Conservation (phyloP, 2,329 filamentous ascomycete genomes). For the Apiospora hydei region DNA sequence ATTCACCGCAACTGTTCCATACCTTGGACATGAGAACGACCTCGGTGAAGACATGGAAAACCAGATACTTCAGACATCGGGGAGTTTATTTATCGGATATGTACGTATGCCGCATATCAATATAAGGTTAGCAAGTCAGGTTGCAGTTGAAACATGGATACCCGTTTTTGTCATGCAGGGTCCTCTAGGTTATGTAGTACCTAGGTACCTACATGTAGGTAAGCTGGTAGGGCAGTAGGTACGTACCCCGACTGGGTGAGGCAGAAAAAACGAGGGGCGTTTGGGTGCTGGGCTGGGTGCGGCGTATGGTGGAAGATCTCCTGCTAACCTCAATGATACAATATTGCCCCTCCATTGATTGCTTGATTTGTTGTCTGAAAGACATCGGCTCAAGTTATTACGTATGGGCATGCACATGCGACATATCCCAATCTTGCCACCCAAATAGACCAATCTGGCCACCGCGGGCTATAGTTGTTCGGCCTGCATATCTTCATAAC, state of each 20-base stretch:
- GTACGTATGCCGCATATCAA: background rate
- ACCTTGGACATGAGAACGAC: background rate
- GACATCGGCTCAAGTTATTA: slow-evolving; percentile 7
- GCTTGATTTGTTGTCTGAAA: background rate
- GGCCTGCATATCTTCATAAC: background rate
- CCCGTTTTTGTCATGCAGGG: background rate
- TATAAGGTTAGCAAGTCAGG: background rate
- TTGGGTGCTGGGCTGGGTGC: background rate
- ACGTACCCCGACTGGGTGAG: background rate
- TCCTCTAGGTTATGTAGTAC: background rate
- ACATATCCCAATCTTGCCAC: slow-evolving; percentile 16
- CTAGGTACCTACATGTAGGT: background rate
- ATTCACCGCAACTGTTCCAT: background rate
- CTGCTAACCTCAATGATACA: background rate
- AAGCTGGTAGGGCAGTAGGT: background rate
- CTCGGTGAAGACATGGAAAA: no score
- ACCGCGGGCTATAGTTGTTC: background rate
- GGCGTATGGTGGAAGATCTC: slow-evolving; percentile 3
- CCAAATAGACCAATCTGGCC: background rate
- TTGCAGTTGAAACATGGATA: background rate
- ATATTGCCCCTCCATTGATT: slow-evolving; percentile 12
- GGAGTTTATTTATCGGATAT: background rate
- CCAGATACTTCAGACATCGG: background rate
- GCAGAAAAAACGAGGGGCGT: slow-evolving; percentile 9
- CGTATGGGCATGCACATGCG: slow-evolving; percentile 1